These are phyloP conservation scores for Madurella fahalii DNA, from an alignment of 2,329 filamentous ascomycete species.

Conservation along the genomic window DNA sequence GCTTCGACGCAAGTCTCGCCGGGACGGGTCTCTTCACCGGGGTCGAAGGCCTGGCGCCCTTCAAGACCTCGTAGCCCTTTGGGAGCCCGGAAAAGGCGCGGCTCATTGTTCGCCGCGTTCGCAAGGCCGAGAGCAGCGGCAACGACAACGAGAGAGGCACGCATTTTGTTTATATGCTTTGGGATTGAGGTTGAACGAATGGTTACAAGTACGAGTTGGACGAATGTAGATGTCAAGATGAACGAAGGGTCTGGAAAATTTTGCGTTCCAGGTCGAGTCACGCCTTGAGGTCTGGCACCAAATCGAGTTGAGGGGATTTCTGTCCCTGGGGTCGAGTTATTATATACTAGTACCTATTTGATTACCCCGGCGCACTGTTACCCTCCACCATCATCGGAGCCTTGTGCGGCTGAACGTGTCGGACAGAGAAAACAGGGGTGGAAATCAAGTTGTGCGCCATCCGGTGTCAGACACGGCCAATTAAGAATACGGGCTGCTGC, in stretches of 20 bases:
- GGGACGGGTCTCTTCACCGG: slow-evolving; percentile 4
- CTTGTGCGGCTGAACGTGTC: neutral
- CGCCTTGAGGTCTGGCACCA: neutral
- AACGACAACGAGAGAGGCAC: neutral
- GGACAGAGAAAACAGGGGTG: neutral
- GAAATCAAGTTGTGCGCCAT: neutral
- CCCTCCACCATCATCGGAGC: neutral
- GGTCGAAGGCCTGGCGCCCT: slow-evolving; percentile 11
- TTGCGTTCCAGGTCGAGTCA: neutral
- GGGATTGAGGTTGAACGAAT: neutral
- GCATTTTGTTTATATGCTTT: neutral
- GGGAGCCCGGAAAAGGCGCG: neutral
- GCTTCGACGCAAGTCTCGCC: slow-evolving; percentile 12
- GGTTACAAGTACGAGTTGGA: neutral
- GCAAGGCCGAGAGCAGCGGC: neutral
- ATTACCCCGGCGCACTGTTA: neutral
- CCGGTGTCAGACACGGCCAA: neutral
- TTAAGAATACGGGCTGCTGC: no score
- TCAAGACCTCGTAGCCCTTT: no score
- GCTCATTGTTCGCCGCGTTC: slow-evolving; percentile 1
- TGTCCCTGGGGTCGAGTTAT: neutral
- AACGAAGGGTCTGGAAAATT: neutral
- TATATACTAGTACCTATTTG: neutral
- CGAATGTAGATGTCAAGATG: neutral
- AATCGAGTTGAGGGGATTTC: neutral